These are phyloP conservation scores for Sporisorium graminicola DNA, from an alignment of 1,284 basidiomycete species.

Conservation along the genomic window DNA sequence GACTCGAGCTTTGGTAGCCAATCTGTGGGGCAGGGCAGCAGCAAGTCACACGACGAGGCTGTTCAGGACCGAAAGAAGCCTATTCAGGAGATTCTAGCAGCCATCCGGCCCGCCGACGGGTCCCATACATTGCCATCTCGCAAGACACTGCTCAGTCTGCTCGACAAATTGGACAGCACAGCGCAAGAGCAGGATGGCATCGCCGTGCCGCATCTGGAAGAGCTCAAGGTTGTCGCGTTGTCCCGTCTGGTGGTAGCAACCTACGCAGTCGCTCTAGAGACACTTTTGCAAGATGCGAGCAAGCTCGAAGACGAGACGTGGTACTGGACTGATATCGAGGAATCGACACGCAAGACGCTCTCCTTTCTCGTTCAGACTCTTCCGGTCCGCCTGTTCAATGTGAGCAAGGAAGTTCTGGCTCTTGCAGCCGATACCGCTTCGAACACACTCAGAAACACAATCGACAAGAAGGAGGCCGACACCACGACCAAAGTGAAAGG, in stretches of 20 bases:
- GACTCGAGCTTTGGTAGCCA: slow-evolving; percentile 5
- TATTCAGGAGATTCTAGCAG: slow-evolving; percentile 27
- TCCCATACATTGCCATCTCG: slow-evolving; percentile 26
- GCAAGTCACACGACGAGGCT: slow-evolving; percentile 10
- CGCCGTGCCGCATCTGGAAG: slow-evolving; percentile 19
- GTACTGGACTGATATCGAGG: slow-evolving; percentile 62
- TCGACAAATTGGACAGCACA: slow-evolving; percentile 31
- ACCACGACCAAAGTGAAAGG: slow-evolving; percentile 14
- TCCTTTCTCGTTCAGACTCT: slow-evolving; percentile 56
- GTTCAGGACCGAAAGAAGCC: slow-evolving; percentile 29
- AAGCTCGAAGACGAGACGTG: slow-evolving; percentile 55
- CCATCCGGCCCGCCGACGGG: slow-evolving; percentile 33
- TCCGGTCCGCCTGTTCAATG: slow-evolving; percentile 41
- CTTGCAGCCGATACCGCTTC: slow-evolving; percentile 41
- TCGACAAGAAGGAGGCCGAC: slow-evolving; percentile 21
- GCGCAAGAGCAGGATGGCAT: slow-evolving; percentile 16
- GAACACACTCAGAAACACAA: slow-evolving; percentile 25
- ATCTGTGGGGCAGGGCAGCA: slow-evolving; percentile 3
- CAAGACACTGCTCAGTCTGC: slow-evolving; percentile 37
- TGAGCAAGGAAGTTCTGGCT: slow-evolving; percentile 32
- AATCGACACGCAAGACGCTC: slow-evolving; percentile 34
- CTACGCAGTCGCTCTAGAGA: slow-evolving; percentile 52
- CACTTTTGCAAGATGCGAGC: slow-evolving; percentile 51
- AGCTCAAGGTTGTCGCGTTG: slow-evolving; percentile 43
- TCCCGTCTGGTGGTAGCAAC: slow-evolving; percentile 53